Evolutionary conservation across 345 rosid genomes (phyloP), one percentile per base, ranked within the genome.

Genomic region (Durio zibethinus): DNA sequence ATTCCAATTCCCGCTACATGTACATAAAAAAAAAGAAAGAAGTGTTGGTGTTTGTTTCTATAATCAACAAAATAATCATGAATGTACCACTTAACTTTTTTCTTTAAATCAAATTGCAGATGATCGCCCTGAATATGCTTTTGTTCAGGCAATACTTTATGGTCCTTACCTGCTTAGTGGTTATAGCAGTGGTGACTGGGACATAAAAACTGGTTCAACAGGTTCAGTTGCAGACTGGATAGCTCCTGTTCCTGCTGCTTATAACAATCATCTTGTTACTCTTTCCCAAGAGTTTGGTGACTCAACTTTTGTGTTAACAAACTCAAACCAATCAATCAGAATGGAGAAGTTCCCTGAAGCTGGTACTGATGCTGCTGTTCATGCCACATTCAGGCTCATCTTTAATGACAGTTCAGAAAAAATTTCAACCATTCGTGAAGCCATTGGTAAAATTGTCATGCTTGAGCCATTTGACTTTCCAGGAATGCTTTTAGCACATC

Each of bases 101-200:
- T 38, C 60, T 43, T 52, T 21, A 10, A 36, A 45, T 40, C 65
- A 7, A 40, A 56, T 48, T 86, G 73, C 88, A 94, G 98, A 95
- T 85, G 98, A 95, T 72, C 84, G 93, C 57, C 76, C 91, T 0
- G 93, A 88, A 40, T 89, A 87, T 73, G 81, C 91, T 76, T 92
- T 98, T 14, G 29, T 96, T 66, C 90, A 86, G 54, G 98, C 98
- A 20, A 91, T 96, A 80, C 93, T 96, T 8, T 96, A 88, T 77
- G 99, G 99, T 5, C 98, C 97, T 10, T 90, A 91, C 82, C 87
- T 93, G 62, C 93, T 95, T 76, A 91, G 90, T 2, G 97, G 97
- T 36, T 86, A 81, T 76, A 89, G 89, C 2, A 83, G 73, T 47
- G 92, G 88, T 42, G 93, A 93, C 35, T 92, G 96, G 97, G 88